These are phyloP conservation scores for Trichomonas tenax DNA, from an alignment of 208 protist genomes.

Conservation along the genomic window DNA sequence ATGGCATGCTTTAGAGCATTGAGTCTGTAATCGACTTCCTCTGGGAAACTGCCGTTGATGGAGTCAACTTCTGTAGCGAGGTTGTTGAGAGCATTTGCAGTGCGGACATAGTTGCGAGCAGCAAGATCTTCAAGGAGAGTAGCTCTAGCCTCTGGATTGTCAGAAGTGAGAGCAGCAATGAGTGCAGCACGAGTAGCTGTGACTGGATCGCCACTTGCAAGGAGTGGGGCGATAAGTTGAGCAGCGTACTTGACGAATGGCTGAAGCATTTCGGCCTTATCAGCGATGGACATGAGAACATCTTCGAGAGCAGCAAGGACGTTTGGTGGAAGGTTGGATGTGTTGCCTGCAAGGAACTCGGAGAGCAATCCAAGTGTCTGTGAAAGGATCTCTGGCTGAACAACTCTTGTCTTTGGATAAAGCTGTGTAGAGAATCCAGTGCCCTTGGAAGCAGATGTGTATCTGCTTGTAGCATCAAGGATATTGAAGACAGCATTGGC, in stretches of 20 bases:
- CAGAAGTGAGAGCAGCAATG: background rate
- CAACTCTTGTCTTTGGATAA: background rate
- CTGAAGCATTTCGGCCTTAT: background rate
- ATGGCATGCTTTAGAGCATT: background rate
- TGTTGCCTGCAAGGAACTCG: background rate
- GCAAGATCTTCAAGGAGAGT: background rate
- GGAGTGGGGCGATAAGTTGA: background rate
- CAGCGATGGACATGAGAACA: background rate
- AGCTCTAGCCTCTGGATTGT: background rate
- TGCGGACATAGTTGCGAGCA: background rate
- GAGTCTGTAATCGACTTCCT: background rate
- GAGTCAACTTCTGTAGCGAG: background rate
- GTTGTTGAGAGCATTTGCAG: background rate
- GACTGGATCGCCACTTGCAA: background rate
- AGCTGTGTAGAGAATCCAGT: background rate
- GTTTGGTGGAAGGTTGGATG: background rate
- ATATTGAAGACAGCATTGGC: background rate
- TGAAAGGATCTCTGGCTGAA: background rate
- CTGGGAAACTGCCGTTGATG: background rate
- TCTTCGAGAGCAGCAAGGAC: background rate
- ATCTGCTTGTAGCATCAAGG: background rate
- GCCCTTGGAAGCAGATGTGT: background rate
- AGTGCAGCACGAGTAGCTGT: background rate
- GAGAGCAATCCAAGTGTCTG: background rate
- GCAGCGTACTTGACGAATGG: background rate